Evolutionary conservation across 345 rosid species (phyloP).

Genomic region (Stellera chamaejasme): DNA sequence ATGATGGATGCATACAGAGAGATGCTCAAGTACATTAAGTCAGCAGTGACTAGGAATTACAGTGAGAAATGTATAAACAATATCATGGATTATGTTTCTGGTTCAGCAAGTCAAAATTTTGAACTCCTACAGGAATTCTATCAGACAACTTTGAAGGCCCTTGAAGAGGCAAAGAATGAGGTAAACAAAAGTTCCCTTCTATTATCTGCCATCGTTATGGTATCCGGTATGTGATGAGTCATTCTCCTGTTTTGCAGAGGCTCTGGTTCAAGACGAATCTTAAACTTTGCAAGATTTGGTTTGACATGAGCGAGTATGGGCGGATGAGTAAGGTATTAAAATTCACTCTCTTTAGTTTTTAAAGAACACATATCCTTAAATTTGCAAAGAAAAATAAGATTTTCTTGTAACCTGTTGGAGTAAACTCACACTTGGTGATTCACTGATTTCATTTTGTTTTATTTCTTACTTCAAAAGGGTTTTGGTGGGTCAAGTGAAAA

Average conservation of each 20-base stretch:
- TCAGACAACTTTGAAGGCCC: conserved; percentile 93
- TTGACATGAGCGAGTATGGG: conserved; percentile 95
- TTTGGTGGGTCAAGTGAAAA: no score
- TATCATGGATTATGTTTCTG: conserved; percentile 98
- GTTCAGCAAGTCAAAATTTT: conserved; percentile 95
- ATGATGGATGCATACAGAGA: conserved; percentile 95
- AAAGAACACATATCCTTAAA: background rate
- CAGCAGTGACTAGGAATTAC: conserved; percentile 94
- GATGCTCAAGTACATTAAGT: conserved; percentile 93
- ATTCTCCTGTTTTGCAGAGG: conserved; percentile 47
- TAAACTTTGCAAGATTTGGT: conserved; percentile 98
- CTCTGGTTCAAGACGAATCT: conserved; percentile 99
- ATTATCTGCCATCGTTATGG: background rate
- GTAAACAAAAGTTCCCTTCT: conserved; percentile 20
- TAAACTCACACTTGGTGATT: no score
- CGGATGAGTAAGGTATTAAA: conserved; percentile 80
- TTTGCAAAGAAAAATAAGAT: background rate
- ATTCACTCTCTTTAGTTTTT: conserved; percentile 3
- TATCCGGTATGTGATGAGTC: conserved; percentile 14
- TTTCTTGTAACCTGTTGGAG: no score
- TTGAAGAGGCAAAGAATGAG: conserved; percentile 99
- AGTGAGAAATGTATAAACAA: conserved; percentile 98
- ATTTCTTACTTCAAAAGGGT: no score
- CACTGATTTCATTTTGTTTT: no score
- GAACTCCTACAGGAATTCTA: conserved; percentile 81